Conservation (phyloP, 2,329 filamentous ascomycete species). For the Metarhizium album region DNA sequence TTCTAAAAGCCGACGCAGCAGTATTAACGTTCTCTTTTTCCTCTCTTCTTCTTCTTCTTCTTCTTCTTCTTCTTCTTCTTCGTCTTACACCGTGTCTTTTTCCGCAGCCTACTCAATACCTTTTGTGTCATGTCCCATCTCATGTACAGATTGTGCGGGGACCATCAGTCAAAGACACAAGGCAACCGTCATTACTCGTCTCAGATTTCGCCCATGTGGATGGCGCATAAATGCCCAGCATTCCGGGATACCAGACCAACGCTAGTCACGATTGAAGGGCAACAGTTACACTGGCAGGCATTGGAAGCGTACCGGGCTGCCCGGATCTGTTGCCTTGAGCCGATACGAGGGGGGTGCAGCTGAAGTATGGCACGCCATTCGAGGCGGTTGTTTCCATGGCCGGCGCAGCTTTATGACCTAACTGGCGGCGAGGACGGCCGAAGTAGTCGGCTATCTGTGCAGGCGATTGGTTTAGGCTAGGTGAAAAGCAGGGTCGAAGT, state of each 20-base stretch:
- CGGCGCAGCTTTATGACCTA: not conserved
- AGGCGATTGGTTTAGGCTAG: not conserved
- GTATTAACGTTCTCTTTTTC: no score
- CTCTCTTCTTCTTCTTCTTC: no score
- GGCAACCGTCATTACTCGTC: not conserved
- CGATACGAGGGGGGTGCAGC: not conserved
- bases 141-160: not conserved
- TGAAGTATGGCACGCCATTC: conserved; percentile 1
- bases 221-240: not conserved
- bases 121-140: not conserved
- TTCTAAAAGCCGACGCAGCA: not conserved
- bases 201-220: not conserved
- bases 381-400: not conserved
- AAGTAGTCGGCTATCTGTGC: not conserved
- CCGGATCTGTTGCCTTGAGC: not conserved
- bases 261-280: conserved; percentile 3
- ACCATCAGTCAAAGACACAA: not conserved
- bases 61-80: no score
- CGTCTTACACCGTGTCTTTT: no score
- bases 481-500: not conserved
- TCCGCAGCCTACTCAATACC: no score
- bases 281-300: conserved; percentile 10
- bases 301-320: conserved; percentile 5
- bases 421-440: not conserved
- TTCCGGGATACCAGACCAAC: not conserved